Base-by-base conservation (phyloP, 805 yeast species). In the Isabelozyma pseudorhagii region DNA sequence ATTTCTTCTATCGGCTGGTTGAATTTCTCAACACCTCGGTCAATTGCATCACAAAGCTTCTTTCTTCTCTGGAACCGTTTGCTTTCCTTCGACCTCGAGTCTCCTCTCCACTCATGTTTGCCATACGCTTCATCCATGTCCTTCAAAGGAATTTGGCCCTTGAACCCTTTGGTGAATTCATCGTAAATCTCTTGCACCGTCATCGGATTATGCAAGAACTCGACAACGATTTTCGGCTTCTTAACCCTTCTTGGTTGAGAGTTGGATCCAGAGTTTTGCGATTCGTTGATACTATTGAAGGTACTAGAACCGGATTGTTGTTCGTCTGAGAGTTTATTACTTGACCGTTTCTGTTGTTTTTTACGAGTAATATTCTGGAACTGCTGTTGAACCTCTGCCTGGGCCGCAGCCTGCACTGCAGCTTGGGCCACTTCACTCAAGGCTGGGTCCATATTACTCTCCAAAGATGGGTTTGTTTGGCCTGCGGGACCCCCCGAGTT, bases 51-150 rank as follows among this genome's bases (percentile, higher is more conserved):
- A 49, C 75, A 72, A 45, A 74, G 60, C 55, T 73, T 69, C 52
- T 72, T 74, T 39, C 79, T 56, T 53, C 79, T 61, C 52, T 74
- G 79, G 55, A 57, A 74, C 50, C 79, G 58, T 57, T 74, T 74
- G 15, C 72, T 65, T 50, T 74, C 77, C 54, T 74, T 74, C 13
- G 76, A 70, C 38, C 79, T 58, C 7, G 75, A 69, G 54, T 74
- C 77, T 25, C 79, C 79, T 46, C 79, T 59, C 79, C 79, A 74
- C 47, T 69, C 70, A 52, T 69, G 67, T 52, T 74, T 74, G 17
- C 79, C 79, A 54, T 66, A 72, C 46, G 71, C 63, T 27, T 65
- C 67, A 52, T 74, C 79, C 69, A 74, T 66, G 42, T 72, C 75
- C 41, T 70, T 60, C 42, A 74, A 59, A 5, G 79, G 75, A 5